Evolutionary conservation across 495 filamentous ascomycete genomes (phyloP), one percentile per base, ranked within the genome.

Genomic region (Aspergillus leporis): DNA sequence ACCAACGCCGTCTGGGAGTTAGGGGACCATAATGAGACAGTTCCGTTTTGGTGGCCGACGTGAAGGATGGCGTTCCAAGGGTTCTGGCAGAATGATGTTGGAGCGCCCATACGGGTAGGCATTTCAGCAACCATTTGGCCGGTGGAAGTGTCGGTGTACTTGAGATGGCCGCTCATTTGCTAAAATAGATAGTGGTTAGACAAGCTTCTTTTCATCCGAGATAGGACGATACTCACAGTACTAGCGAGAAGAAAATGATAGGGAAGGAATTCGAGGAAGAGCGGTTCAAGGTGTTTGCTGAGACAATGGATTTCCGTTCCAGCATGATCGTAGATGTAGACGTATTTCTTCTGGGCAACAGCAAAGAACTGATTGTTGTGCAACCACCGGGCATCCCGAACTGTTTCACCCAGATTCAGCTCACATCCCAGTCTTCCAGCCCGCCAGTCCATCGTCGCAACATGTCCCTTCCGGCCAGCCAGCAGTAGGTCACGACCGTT

Each of bases 301-400:
- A 98, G 77, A 69, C 90, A 92, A 73, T 98, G 95, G 21, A 98
- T 70, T 73, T 98, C 94, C 16, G 95, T 88, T 59, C 94, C 94
- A 28, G 86, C 80, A 36, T 85, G 77, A 64, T 97, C 94, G 77
- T 98, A 98, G 60, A 98, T 98, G 77, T 91, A 92, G 60, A 92
- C 89, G 60, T 93, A 88, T 74, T 95, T 96, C 83, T 98, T 98
- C 74, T 98, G 94, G 28, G 94, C 91, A n/a, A 96, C 92, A 4
- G 95, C 94, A 74, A 98, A 96, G 73, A 83, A 92, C 64, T 97
- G 92, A 70, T 96, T 91, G 65, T 96, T 97, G 72, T 98, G 93
- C 55, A 98, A 79, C 90, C 93, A 98, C 64, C 85, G 86, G 18
- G 87, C 90, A 79, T 96, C 92, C 36, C 93, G 77, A 5, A 98